A percentile compares a stretch with the other conserved stretches of the same genome.
phyloP scores from a whole-genome alignment of 2,329 filamentous ascomycete genomes.

The Aureobasidium zeae region DNA sequence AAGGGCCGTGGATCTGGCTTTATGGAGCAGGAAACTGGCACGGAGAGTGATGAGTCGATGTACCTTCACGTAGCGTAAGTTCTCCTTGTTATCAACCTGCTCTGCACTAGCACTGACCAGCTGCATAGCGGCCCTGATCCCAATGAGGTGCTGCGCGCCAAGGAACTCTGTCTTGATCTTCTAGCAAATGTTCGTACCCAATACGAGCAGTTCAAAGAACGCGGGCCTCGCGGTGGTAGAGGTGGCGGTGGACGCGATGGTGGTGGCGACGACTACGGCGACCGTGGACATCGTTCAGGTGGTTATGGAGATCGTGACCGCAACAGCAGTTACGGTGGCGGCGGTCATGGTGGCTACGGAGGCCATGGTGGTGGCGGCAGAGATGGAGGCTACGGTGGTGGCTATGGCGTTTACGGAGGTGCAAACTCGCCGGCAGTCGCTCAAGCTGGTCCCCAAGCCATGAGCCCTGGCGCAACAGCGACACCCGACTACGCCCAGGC shows the following conservation, averaged over 20 bases:
- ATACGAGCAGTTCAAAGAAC: slow-evolving; percentile 80
- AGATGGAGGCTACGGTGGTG: slow-evolving; percentile 18
- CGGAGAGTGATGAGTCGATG: slow-evolving; percentile 92
- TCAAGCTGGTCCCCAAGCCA: slow-evolving; percentile 23
- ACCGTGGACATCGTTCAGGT: slow-evolving; percentile 31
- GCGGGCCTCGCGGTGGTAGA: slow-evolving; percentile 42
- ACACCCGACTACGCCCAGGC: slow-evolving; percentile 61
- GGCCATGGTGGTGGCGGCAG: slow-evolving; percentile 23
- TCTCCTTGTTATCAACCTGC: neutral
- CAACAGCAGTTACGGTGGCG: slow-evolving; percentile 19
- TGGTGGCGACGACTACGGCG: slow-evolving; percentile 33
- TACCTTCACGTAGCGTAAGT: slow-evolving; percentile 89
- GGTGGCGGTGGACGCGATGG: slow-evolving; percentile 31
- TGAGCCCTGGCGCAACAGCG: slow-evolving; percentile 18
- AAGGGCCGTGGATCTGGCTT: slow-evolving; percentile 95
- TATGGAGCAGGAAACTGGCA: slow-evolving; percentile 77
- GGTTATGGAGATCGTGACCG: slow-evolving; percentile 32
- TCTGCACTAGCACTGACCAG: slow-evolving; percentile 3
- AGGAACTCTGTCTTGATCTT: slow-evolving; percentile 80
- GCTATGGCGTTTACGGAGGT: slow-evolving; percentile 16
- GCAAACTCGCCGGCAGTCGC: slow-evolving; percentile 23
- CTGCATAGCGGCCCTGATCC: slow-evolving; percentile 72
- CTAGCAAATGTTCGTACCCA: slow-evolving; percentile 78
- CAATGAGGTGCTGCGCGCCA: slow-evolving; percentile 75
- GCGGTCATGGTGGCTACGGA: slow-evolving; percentile 26